Base-by-base conservation (phyloP, 2,329 filamentous ascomycete species). In the Cucurbitaria berberidis region DNA sequence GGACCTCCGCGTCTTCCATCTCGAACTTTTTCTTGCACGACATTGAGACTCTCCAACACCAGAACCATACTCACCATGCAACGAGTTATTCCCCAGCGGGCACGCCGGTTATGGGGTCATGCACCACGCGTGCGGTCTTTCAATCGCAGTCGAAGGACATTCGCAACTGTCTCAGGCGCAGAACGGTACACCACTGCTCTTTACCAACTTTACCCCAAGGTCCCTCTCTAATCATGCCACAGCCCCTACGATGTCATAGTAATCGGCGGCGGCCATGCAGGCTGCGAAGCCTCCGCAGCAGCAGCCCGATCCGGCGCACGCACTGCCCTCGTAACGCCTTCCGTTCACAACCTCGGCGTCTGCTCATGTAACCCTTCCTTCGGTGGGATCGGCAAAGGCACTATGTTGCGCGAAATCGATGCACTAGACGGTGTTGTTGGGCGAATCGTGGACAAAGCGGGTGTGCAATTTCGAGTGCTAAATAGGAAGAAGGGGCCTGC, bases 331-430 rank as follows among this genome's bases (percentile, higher is more conserved):
- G 82, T 99, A 43, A 99, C 95, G 1, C 95, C 93, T 2, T 91
- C 89, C 55, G 76, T 91, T 52, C 88, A 93, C 53, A 96, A 97
- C 66, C 86, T 98, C 18, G 93, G 93, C 49, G 91, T 95, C 26
- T 98, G 93, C 78, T 97, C 93, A 30, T 98, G 93, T 78, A 98
- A 98, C 73, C 93, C 93, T 1, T 96, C 91, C 60, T 96, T 99
- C 70, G 95, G 95, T 34, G 95, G 95, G n/a, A 98, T 99, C 64
- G 95, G 95, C 39, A 99, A 99, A 74, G 95, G 95, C 15, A 98
- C 91, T 9, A 97, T 99, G 80, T 81, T 99, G 45, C 88, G 93
- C 36, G 95, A 99, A 76, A 88, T 99, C 27, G 95, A 99, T 78
- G 95, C 95, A 0, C 81, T 99, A 54, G 95, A 98, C 69, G 95